phyloP scores from a whole-genome alignment of 2,329 filamentous ascomycete species.

The Arthroderma sp. region DNA sequence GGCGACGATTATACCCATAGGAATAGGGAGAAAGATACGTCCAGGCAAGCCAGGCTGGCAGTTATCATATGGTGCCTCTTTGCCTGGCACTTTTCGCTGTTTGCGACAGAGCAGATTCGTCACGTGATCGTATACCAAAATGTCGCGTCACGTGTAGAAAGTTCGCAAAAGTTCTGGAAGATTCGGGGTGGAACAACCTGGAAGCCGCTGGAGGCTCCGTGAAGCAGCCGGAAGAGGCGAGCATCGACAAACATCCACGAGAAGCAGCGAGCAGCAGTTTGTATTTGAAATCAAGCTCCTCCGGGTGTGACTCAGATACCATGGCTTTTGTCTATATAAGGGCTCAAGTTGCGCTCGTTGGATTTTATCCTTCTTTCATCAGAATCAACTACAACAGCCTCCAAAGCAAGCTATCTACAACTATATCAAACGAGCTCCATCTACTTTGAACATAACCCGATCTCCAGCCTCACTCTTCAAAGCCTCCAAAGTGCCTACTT shows the following conservation, averaged over 20 bases:
- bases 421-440: constrained; percentile 5
- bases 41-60: background rate
- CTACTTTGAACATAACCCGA: constrained; percentile 4
- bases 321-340: constrained; percentile 7
- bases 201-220: background rate
- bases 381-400: constrained; percentile 2
- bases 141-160: background rate
- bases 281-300: constrained; percentile 7
- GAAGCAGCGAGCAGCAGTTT: constrained; percentile 4
- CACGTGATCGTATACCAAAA: background rate
- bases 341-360: constrained; percentile 1
- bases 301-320: background rate
- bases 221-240: background rate
- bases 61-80: background rate
- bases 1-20: background rate
- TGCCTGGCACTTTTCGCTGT: background rate
- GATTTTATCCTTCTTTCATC: constrained; percentile 1
- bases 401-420: background rate
- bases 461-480: constrained; percentile 1
- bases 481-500: constrained; percentile 2
- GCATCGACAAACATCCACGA: background rate
- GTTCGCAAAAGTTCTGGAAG: background rate
- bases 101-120: background rate
- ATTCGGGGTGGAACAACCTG: background rate
- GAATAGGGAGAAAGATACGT: background rate